These are phyloP conservation scores for Dichotomopilus funicola DNA, from an alignment of 2,329 filamentous ascomycete genomes.

Conservation along the genomic window DNA sequence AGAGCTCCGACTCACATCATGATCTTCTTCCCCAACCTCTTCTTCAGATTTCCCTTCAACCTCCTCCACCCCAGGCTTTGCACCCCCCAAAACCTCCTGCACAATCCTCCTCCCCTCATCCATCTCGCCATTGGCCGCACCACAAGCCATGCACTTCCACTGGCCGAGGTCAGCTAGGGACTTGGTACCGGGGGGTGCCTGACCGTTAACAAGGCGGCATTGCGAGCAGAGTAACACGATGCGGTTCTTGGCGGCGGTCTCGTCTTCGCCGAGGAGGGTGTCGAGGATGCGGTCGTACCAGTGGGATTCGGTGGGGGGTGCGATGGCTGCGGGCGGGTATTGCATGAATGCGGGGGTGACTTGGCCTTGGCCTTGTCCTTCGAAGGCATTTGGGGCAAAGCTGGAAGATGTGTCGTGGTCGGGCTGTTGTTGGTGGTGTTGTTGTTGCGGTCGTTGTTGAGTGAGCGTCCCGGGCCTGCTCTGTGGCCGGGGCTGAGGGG, in stretches of 20 bases:
- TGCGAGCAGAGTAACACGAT: conserved; percentile 76
- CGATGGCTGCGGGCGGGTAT: conserved; percentile 24
- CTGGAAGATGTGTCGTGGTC: conserved; percentile 47
- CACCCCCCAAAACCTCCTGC: conserved; percentile 49
- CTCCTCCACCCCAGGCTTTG: no score
- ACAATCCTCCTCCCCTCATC: conserved; percentile 70
- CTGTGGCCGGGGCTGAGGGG: conserved; percentile 24
- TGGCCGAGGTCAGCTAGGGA: conserved; percentile 70
- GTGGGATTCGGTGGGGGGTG: conserved; percentile 41
- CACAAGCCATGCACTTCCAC: conserved; percentile 88
- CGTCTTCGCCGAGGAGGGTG: conserved; percentile 87
- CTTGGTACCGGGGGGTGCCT: conserved; percentile 81
- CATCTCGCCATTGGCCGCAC: conserved; percentile 71
- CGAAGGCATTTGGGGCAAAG: conserved; percentile 69
- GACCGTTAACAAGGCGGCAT: conserved; percentile 88
- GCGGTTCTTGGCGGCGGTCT: conserved; percentile 85
- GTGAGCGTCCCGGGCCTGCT: conserved; percentile 13
- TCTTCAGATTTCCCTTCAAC: not conserved
- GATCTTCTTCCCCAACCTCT: conserved; percentile 22
- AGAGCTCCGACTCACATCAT: conserved; percentile 17
- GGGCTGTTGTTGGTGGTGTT: conserved; percentile 28
- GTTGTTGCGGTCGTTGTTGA: conserved; percentile 19
- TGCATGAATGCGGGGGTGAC: conserved; percentile 21
- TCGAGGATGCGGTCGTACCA: conserved; percentile 97
- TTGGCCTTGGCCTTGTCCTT: conserved; percentile 20